Base-by-base conservation (phyloP, 2,329 filamentous ascomycete species). In the Pyrenophora graminea region DNA sequence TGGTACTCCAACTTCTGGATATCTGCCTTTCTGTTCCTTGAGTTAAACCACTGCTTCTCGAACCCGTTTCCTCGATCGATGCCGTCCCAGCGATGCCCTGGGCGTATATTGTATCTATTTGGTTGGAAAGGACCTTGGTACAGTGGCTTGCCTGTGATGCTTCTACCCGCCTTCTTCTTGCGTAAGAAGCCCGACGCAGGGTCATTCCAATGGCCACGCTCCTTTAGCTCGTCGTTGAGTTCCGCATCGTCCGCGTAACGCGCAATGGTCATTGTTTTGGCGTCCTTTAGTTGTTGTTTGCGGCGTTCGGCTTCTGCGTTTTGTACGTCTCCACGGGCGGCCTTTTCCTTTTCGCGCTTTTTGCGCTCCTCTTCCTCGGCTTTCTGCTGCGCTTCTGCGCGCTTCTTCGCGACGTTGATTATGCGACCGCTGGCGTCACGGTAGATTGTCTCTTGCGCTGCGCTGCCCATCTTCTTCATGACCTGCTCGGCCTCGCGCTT, bases 51-150 rank as follows among this genome's bases (percentile, higher is more conserved):
- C 69, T 97, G 88, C 56, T 85, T 88, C 77, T 99, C 94, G 70
- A 97, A 97, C 0, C 93, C 93, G 75, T 91, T 99, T 17, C 90
- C 82, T 59, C 94, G 82, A 78, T 99, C 94, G 15, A 99, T 94
- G 5, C 95, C 94, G 79, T 99, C 94, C 94, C 94, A 99, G 59
- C 90, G 81, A 77, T 96, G 91, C 0, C 94, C 95, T 0, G 94
- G 94, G 54, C 87, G 82, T 55, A 99, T 97, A 1, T 90, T 90
- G 76, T 97, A 97, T 17, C 94, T 82, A 79, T 99, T 99, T 38
- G 94, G 94, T 66, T 89, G 83, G 48, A 88, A 89, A 0, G 87
- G 82, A 0, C 93, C 94, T 53, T 85, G 78, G 71, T 97, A 99
- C 4, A 89, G 71, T 3, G 88, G 90, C 59, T 82, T 85, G 15